Evolutionary conservation across 2,329 filamentous ascomycete species (phyloP).

Genomic region (Fusarium floridanum): DNA sequence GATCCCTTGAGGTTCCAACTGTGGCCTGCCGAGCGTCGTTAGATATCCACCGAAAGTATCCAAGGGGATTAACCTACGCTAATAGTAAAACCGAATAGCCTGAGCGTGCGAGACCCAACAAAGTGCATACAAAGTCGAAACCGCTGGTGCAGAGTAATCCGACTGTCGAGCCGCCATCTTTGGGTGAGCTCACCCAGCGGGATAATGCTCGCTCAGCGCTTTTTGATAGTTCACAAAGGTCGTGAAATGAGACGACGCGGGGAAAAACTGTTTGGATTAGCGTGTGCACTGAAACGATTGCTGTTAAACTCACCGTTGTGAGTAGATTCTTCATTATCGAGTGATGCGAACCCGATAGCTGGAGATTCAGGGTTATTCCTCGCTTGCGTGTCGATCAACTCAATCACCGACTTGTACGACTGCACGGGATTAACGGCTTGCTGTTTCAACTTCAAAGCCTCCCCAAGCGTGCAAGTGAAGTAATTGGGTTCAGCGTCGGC

Average conservation of each 20-base stretch:
- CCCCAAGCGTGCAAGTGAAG: slow-evolving; percentile 72
- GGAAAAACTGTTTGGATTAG: slow-evolving; percentile 6
- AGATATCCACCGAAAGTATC: not conserved
- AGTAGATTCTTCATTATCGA: slow-evolving; percentile 12
- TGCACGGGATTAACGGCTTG: slow-evolving; percentile 11
- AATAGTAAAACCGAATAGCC: slow-evolving; percentile 69
- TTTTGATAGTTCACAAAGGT: slow-evolving; percentile 49
- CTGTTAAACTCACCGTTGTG: not conserved
- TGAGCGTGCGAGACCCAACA: slow-evolving; percentile 69
- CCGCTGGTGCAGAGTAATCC: slow-evolving; percentile 70
- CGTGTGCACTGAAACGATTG: too few relatives aligned
- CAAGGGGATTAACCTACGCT: slow-evolving; percentile 54
- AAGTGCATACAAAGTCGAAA: slow-evolving; percentile 68
- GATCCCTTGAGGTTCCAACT: slow-evolving; percentile 61
- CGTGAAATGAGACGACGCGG: slow-evolving; percentile 45
- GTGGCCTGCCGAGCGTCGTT: slow-evolving; percentile 54
- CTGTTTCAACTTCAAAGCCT: slow-evolving; percentile 58
- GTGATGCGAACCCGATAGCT: slow-evolving; percentile 64
- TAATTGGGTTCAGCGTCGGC: slow-evolving; percentile 56
- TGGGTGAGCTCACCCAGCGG: not conserved
- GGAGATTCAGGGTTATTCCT: slow-evolving; percentile 51
- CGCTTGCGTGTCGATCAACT: slow-evolving; percentile 65
- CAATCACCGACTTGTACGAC: slow-evolving; percentile 60
- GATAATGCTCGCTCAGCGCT: slow-evolving; percentile 49
- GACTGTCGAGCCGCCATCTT: not conserved